A percentile compares a stretch with the other conserved stretches of the same genome.
Conservation (phyloP, 2,329 filamentous ascomycete species). For the Falciphora oryzae region DNA sequence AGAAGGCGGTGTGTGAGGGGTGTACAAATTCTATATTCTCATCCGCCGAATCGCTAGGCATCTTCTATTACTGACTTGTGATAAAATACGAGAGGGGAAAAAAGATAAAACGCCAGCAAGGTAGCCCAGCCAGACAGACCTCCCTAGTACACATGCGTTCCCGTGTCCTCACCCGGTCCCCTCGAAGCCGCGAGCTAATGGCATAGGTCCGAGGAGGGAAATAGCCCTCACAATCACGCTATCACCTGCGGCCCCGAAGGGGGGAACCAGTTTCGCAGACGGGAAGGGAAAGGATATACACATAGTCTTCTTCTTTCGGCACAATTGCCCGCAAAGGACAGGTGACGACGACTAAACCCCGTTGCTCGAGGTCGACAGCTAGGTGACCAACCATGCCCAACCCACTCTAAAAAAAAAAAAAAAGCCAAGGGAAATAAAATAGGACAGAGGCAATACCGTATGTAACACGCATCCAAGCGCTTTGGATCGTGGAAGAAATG, state of each 20-base stretch:
- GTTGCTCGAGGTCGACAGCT: neutral
- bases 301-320: neutral
- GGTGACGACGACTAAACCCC: neutral
- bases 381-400: neutral
- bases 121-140: neutral
- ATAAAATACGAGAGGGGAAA: neutral
- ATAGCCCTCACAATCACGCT: neutral
- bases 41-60: neutral
- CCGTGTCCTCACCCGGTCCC: neutral
- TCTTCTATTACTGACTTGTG: neutral
- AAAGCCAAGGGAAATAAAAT: neutral
- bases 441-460: neutral
- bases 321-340: neutral
- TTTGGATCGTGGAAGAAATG: conserved; percentile 8
- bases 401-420: neutral
- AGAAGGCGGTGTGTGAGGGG: neutral
- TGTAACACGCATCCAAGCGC: conserved; percentile 7
- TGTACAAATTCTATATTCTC: conserved; percentile 1
- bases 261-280: neutral
- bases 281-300: neutral
- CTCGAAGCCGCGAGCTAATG: neutral
- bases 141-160: neutral
- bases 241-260: neutral
- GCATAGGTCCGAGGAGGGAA: neutral
- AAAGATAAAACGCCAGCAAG: neutral